Evolutionary conservation across 2,329 filamentous ascomycete genomes (phyloP), one percentile per base, ranked within the genome.

Genomic region (Aspergillus spinulosporus): DNA sequence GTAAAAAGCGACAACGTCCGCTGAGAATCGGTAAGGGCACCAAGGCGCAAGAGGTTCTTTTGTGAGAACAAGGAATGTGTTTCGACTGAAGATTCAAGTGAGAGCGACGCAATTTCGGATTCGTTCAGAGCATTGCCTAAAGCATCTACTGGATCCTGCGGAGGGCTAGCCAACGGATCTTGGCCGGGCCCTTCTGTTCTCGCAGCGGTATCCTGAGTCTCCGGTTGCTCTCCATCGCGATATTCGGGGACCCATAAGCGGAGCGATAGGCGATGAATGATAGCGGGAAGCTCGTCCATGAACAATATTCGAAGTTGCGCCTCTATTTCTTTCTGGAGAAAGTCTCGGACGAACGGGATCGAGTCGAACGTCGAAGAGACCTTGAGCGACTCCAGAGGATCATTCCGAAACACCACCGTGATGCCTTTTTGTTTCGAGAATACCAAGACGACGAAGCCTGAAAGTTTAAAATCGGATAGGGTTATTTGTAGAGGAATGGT

Each of bases 341-440:
- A 97, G 74, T 99, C 92, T 64, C 94, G 88, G 60, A 99, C 94
- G 70, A 99, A 99, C 44, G 94, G 93, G 68, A 99, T 99, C 9
- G 93, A 96, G 78, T 99, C 94, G 74, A 99, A 99, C 44, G 94
- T 99, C 64, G 93, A 97, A 0, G 93, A 97, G 63, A 99, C 94
- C 78, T 97, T 97, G 68, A 99, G 86, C 3, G 93, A 97, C 72
- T 99, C 94, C 59, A 99, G 86, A 3, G 94, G 94, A 72, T 99
- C 94, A 82, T 99, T 97, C 66, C 94, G 88, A 73, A 99, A 99
- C 44, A 99, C 94, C 48, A 99, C 82, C 1, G 94, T 99, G 56
- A 99, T 83, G 15, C 94, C 94, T 72, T 99, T 99, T 76, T 96
- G 92, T 72, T 92, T 93, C 2, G 93, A 97, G 72, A 99, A 99